These are phyloP conservation scores for Chaetomiaceae sp. DNA, from an alignment of 2,329 filamentous ascomycete genomes.

Conservation along the genomic window DNA sequence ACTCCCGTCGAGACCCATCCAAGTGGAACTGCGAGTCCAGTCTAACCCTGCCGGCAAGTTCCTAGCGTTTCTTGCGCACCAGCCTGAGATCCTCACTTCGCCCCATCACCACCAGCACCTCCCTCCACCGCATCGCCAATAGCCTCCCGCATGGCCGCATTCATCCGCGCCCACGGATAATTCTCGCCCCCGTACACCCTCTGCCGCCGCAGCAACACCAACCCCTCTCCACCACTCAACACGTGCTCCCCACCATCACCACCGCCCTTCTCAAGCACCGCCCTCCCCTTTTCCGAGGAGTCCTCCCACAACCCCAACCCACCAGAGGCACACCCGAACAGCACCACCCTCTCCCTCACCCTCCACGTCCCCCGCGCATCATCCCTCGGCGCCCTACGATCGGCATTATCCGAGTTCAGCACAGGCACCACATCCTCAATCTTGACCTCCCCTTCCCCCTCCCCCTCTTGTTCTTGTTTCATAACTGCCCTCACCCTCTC, in stretches of 20 bases:
- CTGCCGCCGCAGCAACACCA: slow-evolving; percentile 19
- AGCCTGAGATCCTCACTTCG: too few relatives aligned
- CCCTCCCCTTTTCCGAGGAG: not conserved
- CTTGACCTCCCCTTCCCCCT: not conserved
- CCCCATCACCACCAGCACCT: not conserved
- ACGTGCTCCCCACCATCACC: not conserved
- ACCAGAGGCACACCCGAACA: slow-evolving; percentile 13
- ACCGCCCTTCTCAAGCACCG: not conserved
- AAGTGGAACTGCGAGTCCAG: too few relatives aligned
- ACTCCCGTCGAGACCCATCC: too few relatives aligned
- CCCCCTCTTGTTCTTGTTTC: too few relatives aligned
- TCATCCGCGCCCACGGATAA: slow-evolving; percentile 17
- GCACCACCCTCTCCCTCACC: slow-evolving; percentile 8
- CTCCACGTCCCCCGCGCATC: slow-evolving; percentile 14
- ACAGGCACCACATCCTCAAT: slow-evolving; percentile 16
- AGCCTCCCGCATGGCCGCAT: not conserved
- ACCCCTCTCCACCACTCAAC: slow-evolving; percentile 1
- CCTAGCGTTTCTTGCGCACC: too few relatives aligned
- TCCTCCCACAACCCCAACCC: not conserved
- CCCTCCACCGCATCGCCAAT: not conserved
- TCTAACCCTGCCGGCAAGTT: too few relatives aligned
- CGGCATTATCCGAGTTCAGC: slow-evolving; percentile 18
- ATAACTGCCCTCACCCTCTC: too few relatives aligned
- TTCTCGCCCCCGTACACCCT: slow-evolving; percentile 25
- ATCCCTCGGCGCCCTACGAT: slow-evolving; percentile 4